phyloP scores from a whole-genome alignment of 2,329 filamentous ascomycete genomes.

The Trichoderma arundinaceum region DNA sequence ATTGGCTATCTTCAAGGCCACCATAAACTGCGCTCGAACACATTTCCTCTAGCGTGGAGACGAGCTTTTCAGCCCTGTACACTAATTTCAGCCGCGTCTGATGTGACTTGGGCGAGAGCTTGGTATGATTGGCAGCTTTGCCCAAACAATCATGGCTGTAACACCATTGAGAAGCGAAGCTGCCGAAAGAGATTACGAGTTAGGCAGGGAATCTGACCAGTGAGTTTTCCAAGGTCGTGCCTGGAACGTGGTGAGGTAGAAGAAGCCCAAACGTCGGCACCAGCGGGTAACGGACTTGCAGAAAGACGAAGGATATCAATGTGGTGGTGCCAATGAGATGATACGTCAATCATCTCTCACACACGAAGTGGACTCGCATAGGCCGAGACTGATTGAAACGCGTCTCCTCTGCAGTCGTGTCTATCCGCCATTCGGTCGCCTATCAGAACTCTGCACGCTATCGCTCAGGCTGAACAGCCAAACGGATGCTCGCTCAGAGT shows the following conservation, averaged over 20 bases:
- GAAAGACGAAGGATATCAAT: background rate
- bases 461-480: slow-evolving; percentile 14
- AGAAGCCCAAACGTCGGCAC: background rate
- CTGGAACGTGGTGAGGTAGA: background rate
- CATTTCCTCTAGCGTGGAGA: slow-evolving; percentile 17
- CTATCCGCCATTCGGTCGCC: slow-evolving; percentile 6
- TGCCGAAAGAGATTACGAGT: slow-evolving; percentile 10
- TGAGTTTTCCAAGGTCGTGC: background rate
- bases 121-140: background rate
- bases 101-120: background rate
- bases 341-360: slow-evolving; percentile 1
- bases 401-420: slow-evolving; percentile 8
- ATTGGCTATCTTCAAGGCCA: slow-evolving; percentile 9
- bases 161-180: background rate
- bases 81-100: slow-evolving; percentile 30
- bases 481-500: slow-evolving; percentile 12
- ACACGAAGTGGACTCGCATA: background rate
- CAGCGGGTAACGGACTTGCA: background rate
- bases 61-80: slow-evolving; percentile 27
- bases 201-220: background rate
- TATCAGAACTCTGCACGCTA: slow-evolving; percentile 5
- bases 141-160: slow-evolving; percentile 4
- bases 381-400: background rate
- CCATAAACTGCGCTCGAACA: background rate
- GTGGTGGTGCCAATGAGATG: slow-evolving; percentile 4